Conservation (phyloP, 2,329 filamentous ascomycete species). For the Pyrenophora teres region DNA sequence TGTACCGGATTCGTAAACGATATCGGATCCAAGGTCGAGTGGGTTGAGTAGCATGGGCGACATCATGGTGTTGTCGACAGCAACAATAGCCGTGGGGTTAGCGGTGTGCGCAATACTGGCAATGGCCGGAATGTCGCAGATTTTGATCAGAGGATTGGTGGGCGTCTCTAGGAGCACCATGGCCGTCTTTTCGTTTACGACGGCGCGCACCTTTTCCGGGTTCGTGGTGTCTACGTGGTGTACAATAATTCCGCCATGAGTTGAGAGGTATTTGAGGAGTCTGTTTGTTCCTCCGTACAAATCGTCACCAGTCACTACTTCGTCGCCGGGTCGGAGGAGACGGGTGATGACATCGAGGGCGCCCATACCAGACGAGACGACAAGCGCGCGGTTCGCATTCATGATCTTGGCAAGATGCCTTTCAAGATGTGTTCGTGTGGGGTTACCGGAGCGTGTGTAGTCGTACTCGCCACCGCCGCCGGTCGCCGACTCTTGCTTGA, state of each 20-base stretch:
- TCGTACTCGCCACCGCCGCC: conserved; percentile 90
- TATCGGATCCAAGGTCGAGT: conserved; percentile 89
- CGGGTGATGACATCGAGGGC: conserved; percentile 95
- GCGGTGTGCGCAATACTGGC: conserved; percentile 74
- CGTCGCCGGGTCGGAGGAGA: conserved; percentile 86
- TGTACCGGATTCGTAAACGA: conserved; percentile 96
- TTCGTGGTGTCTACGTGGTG: conserved; percentile 95
- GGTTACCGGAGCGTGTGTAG: conserved; percentile 97
- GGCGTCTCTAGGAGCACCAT: conserved; percentile 97
- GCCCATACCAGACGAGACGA: conserved; percentile 96
- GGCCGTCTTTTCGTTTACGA: conserved; percentile 78
- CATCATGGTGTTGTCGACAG: conserved; percentile 99
- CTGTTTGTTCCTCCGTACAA: conserved; percentile 95
- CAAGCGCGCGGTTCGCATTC: conserved; percentile 87
- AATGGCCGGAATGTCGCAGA: conserved; percentile 87
- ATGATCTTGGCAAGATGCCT: conserved; percentile 98
- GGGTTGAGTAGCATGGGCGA: conserved; percentile 94
- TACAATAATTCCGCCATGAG: conserved; percentile 88
- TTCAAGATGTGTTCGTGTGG: conserved; percentile 93
- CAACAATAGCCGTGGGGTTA: conserved; percentile 79
- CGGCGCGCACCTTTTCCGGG: conserved; percentile 69
- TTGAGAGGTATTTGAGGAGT: conserved; percentile 86
- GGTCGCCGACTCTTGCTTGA: conserved; percentile 84
- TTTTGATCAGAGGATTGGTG: conserved; percentile 97
- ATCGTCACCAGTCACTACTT: conserved; percentile 96